phyloP scores from a whole-genome alignment of 1,284 basidiomycete genomes.

The Boletus mariae region DNA sequence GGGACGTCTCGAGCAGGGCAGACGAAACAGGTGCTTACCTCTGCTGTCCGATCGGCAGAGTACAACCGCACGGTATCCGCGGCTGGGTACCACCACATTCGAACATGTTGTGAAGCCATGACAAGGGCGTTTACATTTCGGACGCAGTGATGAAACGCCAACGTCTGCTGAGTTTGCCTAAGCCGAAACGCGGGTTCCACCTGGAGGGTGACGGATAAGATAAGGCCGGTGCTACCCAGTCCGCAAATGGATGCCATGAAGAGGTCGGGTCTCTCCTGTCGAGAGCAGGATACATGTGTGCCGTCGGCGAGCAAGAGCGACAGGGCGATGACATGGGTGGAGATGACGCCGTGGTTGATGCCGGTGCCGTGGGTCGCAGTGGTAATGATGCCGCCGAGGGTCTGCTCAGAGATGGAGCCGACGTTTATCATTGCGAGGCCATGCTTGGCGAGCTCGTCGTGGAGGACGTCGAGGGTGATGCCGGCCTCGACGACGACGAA shows the following conservation, averaged over 20 bases:
- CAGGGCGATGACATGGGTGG: conserved; percentile 76
- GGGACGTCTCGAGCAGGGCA: conserved; percentile 1
- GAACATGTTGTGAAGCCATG: conserved; percentile 75
- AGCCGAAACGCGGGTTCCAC: conserved; percentile 85
- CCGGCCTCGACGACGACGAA: conserved; percentile 77
- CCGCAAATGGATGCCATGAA: conserved; percentile 94
- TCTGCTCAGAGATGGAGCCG: conserved; percentile 96
- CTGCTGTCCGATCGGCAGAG: conserved; percentile 69
- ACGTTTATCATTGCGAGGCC: conserved; percentile 87
- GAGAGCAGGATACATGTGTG: conserved; percentile 64
- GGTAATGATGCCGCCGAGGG: conserved; percentile 89
- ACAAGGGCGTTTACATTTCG: conserved; percentile 55
- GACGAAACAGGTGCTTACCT: conserved; percentile 49
- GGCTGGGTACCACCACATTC: conserved; percentile 96
- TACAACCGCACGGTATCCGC: conserved; percentile 73
- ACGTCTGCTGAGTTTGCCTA: conserved; percentile 69
- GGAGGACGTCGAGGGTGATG: conserved; percentile 73
- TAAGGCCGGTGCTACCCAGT: conserved; percentile 89
- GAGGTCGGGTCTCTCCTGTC: conserved; percentile 63
- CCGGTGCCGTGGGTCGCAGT: conserved; percentile 97
- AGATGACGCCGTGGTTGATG: conserved; percentile 77
- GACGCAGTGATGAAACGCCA: conserved; percentile 65
- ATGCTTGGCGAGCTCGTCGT: conserved; percentile 62
- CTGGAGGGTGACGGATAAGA: conserved; percentile 74
- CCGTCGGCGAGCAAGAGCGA: conserved; percentile 75